Base-by-base conservation (phyloP, 768 basidiomycete species). In the Strobilomyces echinocephalus region DNA sequence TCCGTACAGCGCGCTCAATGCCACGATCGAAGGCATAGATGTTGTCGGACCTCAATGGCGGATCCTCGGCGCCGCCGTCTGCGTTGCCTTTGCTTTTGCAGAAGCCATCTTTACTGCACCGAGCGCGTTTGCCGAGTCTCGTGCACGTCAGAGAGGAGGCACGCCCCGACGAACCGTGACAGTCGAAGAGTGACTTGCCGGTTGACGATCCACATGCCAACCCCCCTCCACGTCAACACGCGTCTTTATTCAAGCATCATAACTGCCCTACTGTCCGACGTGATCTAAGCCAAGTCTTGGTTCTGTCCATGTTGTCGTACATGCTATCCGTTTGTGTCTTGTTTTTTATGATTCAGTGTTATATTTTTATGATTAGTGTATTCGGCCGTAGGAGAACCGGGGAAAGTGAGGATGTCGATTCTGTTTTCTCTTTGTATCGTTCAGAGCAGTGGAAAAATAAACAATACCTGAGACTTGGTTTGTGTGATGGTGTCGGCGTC, bases 31-130 rank as follows among this genome's bases (percentile, higher is more conserved):
- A 18, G 76, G 77, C 10, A 62, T 81, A 38, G 82, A 85, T 57
- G 75, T 83, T 4, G 65, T 88, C 8, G 83, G 83, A 6, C 66
- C 70, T 35, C 72, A 75, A 28, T 79, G 79, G 75, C 77, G 86
- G 42, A 72, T 85, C 1, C 69, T 85, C 51, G 74, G 68, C 42
- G 82, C 86, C 0, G 69, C 75, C 5, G 69, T 86, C 30, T 74
- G 76, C 9, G 74, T 83, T 11, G 83, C 83, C 0, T 85, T 87
- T 61, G 81, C 86, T 3, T 84, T 86, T 58, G 80, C 84, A 1
- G 86, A 88, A 65, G 82, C 81, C 0, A 78, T 88, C 49, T 72
- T 73, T 18, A 63, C 59, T 9, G 77, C 80, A 0, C 82, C 83
- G 15, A 53, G 63, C 8, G 72, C 69, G 15, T 70, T 66, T 54